Conservation (phyloP, 805 yeast species). For the Candida chilensis region DNA sequence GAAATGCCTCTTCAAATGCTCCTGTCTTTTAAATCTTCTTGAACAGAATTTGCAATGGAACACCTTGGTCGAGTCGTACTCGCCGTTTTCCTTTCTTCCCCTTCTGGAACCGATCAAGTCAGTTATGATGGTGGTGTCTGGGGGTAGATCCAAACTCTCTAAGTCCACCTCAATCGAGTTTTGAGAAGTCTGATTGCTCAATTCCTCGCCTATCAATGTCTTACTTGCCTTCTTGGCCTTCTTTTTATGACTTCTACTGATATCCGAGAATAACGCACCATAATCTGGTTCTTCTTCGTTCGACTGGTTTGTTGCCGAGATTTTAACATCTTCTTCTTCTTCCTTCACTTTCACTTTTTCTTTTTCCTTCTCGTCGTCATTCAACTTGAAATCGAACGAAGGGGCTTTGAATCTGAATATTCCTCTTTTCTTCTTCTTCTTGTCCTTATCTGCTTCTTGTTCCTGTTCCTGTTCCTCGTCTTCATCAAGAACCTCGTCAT, state of each 20-base stretch:
- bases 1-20: slow-evolving; percentile 68
- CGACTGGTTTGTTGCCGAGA: slow-evolving; percentile 2
- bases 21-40: slow-evolving; percentile 64
- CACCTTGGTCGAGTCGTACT: slow-evolving; percentile 48
- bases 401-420: slow-evolving; percentile 6
- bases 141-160: slow-evolving; percentile 27
- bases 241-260: slow-evolving; percentile 8
- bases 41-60: slow-evolving; percentile 58
- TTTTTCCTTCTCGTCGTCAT: slow-evolving; percentile 1
- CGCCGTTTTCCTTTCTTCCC: slow-evolving; percentile 57
- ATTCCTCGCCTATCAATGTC: not conserved
- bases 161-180: slow-evolving; percentile 22
- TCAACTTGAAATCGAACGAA: slow-evolving; percentile 5
- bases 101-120: slow-evolving; percentile 32
- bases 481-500: too few relatives aligned
- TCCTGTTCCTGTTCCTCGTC: slow-evolving; percentile 5
- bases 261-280: slow-evolving; percentile 14
- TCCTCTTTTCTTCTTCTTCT: slow-evolving; percentile 6
- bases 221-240: slow-evolving; percentile 7
- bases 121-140: slow-evolving; percentile 20
- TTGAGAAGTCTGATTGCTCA: not conserved
- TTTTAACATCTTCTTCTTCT: slow-evolving; percentile 4
- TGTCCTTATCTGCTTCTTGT: slow-evolving; percentile 1
- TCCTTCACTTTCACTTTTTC: slow-evolving; percentile 2
- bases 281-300: slow-evolving; percentile 12